Evolutionary conservation across 1,284 basidiomycete genomes (phyloP), one percentile per base, ranked within the genome.

Genomic region (Earliella scabrosa): DNA sequence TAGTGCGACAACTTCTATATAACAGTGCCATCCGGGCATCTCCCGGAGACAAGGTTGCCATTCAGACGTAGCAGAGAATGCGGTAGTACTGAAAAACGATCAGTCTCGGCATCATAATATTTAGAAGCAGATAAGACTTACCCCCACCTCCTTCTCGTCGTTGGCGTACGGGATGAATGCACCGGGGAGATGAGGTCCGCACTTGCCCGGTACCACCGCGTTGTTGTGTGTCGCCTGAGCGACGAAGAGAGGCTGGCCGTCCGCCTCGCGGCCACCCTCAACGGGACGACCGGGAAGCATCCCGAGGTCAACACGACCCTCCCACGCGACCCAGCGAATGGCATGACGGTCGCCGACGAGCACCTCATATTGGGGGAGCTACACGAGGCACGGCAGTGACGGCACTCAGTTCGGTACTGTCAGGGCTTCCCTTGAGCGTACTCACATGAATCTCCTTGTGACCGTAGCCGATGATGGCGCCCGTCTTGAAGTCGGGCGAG

Each of bases 331-430:
- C 88, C 88, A 92, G 51, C 66, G 76, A 46, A 92, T 71, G 18
- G 75, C 83, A 7, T 70, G 72, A 59, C 77, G 73, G 66, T 90
- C 76, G 4, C 86, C 89, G n/a, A 90, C 72, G 27, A 91, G 82
- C 40, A 91, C 78, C 65, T 90, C 87, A 63, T 82, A 90, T 41
- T 74, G 77, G 24, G 77, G 77, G 44, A 84, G 48, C 88, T 89
- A 52, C 18, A 18, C 23, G 29, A 31, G 29, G 29, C 29, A 31
- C 31, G 41, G n/a, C n/a, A n/a, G n/a, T n/a, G n/a, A n/a, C n/a
- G n/a, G 45, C 16, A 50, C 10, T 14, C 14, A 23, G 44, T 18
- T 54, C 14, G 51, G 41, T 7, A 50, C 54, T 50, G 49, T 26
- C 9, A 45, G 31, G 29, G 26, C n/a, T 32, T 21, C n/a, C 26